Evolutionary conservation across 2,329 filamentous ascomycete genomes (phyloP).

Genomic region (Aureobasidium sp.): DNA sequence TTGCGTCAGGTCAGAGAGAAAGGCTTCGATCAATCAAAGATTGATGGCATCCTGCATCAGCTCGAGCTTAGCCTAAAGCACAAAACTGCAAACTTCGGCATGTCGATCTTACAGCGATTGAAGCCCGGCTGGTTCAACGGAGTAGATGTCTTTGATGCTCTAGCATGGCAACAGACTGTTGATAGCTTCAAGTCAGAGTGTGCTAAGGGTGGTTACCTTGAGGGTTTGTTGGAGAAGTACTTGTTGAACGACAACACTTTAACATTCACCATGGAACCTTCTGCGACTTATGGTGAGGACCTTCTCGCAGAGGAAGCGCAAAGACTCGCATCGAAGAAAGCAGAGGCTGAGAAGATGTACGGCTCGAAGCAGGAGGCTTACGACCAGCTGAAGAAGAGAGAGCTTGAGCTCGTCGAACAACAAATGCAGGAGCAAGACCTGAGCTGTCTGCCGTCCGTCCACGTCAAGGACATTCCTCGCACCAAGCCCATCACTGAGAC

Average conservation of each 20-base stretch:
- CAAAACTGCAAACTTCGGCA: constrained; percentile 92
- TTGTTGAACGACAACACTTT: constrained; percentile 79
- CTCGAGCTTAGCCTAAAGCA: constrained; percentile 89
- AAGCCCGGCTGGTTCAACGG: constrained; percentile 95
- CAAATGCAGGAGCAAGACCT: constrained; percentile 57
- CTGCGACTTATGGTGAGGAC: constrained; percentile 64
- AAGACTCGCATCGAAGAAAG: constrained; percentile 68
- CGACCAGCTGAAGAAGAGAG: constrained; percentile 65
- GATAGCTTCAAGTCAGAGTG: constrained; percentile 72
- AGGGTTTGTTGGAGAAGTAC: constrained; percentile 81
- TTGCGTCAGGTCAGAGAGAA: constrained; percentile 62
- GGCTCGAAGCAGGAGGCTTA: constrained; percentile 66
- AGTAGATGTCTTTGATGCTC: constrained; percentile 79
- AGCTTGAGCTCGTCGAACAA: constrained; percentile 71
- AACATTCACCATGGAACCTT: constrained; percentile 91
- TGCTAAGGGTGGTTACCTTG: constrained; percentile 70
- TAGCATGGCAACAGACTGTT: constrained; percentile 88
- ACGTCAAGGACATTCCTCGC: constrained; percentile 83
- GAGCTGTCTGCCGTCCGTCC: constrained; percentile 78
- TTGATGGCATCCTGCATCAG: constrained; percentile 90
- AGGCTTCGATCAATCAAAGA: constrained; percentile 83
- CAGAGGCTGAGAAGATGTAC: constrained; percentile 59
- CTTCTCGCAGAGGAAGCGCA: constrained; percentile 69
- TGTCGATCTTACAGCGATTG: constrained; percentile 80
- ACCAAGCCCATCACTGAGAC: constrained; percentile 67